phyloP scores from a whole-genome alignment of 805 yeast species.

The Sungouiozyma ichnusensis region DNA sequence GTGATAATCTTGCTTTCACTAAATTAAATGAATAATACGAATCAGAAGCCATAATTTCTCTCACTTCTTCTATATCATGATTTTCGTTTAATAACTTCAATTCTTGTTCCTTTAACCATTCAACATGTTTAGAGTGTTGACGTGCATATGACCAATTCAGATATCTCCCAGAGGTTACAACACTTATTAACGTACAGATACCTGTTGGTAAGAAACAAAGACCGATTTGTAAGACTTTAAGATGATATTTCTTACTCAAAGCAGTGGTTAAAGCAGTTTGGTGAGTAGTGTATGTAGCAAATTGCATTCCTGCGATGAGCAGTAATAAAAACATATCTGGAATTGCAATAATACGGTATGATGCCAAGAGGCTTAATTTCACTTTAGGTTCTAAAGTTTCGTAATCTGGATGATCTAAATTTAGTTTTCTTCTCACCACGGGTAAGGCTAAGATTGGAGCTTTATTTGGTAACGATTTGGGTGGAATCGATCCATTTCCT shows the following conservation, averaged over 20 bases:
- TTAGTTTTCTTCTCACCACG: conserved; percentile 14
- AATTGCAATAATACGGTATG: conserved; percentile 35
- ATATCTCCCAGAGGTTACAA: conserved; percentile 46
- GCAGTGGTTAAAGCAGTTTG: conserved; percentile 55
- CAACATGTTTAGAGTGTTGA: conserved; percentile 13
- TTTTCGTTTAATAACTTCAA: conserved; percentile 11
- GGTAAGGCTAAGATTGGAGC: conserved; percentile 35
- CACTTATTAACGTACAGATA: conserved; percentile 49
- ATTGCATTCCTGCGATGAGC: conserved; percentile 51
- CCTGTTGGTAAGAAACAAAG: conserved; percentile 70
- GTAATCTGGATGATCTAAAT: conserved; percentile 25
- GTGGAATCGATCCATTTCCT: conserved; percentile 63
- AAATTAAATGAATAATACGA: conserved; percentile 39
- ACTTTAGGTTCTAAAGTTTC: conserved; percentile 20
- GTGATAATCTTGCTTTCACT: conserved; percentile 43
- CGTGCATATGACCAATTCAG: conserved; percentile 37
- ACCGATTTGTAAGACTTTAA: conserved; percentile 51
- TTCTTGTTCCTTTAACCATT: conserved; percentile 15
- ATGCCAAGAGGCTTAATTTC: conserved; percentile 25
- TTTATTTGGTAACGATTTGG: conserved; percentile 32
- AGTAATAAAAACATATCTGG: conserved; percentile 40
- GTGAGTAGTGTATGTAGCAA: conserved; percentile 59
- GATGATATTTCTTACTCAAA: conserved; percentile 40
- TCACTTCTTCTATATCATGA: conserved; percentile 12
- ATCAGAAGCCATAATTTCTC: conserved; percentile 16